Conservation (phyloP, 306 rosid species). For the Castanea mollissima region DNA sequence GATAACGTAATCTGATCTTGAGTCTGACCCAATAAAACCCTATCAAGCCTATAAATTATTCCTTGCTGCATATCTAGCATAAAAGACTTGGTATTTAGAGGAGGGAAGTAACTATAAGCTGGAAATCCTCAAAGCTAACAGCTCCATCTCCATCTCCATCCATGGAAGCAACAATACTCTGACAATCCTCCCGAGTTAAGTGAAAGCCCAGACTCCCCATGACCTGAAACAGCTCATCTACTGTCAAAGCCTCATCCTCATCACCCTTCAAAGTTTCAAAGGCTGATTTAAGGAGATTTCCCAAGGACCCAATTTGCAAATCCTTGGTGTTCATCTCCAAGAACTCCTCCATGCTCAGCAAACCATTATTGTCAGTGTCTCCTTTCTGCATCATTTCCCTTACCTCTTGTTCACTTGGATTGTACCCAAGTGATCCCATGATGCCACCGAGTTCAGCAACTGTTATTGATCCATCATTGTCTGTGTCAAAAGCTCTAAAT, state of each 20-base stretch:
- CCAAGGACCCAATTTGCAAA: constrained; percentile 45
- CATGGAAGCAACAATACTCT: constrained; percentile 50
- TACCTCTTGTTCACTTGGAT: constrained; percentile 47
- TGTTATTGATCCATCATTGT: constrained; percentile 61
- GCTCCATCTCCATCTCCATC: constrained; percentile 76
- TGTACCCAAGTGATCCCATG: constrained; percentile 68
- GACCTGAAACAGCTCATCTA: constrained; percentile 50
- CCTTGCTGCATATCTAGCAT: background rate
- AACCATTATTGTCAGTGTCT: constrained; percentile 63
- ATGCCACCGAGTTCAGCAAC: constrained; percentile 60
- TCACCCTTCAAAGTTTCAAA: constrained; percentile 46
- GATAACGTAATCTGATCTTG: no score
- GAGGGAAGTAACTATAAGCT: constrained; percentile 50
- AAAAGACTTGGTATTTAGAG: constrained; percentile 3
- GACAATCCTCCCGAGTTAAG: constrained; percentile 48
- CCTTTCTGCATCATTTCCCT: constrained; percentile 62
- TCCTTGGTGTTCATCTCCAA: constrained; percentile 54
- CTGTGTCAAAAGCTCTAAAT: constrained; percentile 60
- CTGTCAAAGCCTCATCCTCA: constrained; percentile 46
- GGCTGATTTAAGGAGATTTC: constrained; percentile 33
- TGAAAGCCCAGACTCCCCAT: constrained; percentile 37
- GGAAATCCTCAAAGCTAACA: constrained; percentile 55
- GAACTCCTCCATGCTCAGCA: constrained; percentile 46
- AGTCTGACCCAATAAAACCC: no score
- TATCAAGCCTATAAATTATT: background rate